Conservation (phyloP, 2,329 filamentous ascomycete species). For the Zymoseptoria passerinii region DNA sequence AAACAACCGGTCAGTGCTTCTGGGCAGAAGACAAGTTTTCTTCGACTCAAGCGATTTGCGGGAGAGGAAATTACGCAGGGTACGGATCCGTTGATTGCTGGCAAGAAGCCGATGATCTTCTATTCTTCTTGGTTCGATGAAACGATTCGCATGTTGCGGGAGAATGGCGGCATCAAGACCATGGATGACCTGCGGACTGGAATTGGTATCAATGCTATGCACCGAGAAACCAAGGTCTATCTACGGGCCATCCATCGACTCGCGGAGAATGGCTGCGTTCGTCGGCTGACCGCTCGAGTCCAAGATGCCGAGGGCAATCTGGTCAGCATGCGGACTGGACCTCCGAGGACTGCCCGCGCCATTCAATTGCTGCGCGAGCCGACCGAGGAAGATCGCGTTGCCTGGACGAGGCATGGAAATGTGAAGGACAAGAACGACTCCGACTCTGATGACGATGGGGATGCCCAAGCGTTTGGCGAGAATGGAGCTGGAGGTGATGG, state of each 20-base stretch:
- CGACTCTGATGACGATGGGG: slow-evolving; percentile 15
- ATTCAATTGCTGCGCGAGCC: slow-evolving; percentile 36
- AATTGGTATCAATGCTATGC: slow-evolving; percentile 30
- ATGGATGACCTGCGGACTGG: slow-evolving; percentile 45
- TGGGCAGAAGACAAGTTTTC: slow-evolving; percentile 48
- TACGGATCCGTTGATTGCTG: slow-evolving; percentile 7
- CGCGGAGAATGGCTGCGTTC: slow-evolving; percentile 33
- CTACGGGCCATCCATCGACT: slow-evolving; percentile 34
- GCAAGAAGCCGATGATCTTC: slow-evolving; percentile 27
- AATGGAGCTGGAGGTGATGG: slow-evolving; percentile 8
- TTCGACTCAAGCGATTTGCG: slow-evolving; percentile 43
- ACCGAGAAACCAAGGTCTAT: slow-evolving; percentile 33
- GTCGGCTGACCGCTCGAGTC: slow-evolving; percentile 14
- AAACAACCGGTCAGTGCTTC: slow-evolving; percentile 45
- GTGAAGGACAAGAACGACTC: not conserved
- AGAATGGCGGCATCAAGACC: slow-evolving; percentile 43
- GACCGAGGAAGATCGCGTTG: slow-evolving; percentile 23
- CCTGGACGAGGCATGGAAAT: slow-evolving; percentile 9
- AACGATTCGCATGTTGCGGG: slow-evolving; percentile 42
- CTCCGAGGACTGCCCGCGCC: slow-evolving; percentile 4
- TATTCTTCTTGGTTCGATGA: slow-evolving; percentile 43
- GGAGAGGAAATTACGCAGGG: slow-evolving; percentile 14
- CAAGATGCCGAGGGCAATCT: slow-evolving; percentile 14
- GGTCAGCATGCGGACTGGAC: slow-evolving; percentile 2
- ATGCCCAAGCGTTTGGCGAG: slow-evolving; percentile 18